Evolutionary conservation across 2,329 filamentous ascomycete species (phyloP).

Genomic region (Botrytis galanthina): DNA sequence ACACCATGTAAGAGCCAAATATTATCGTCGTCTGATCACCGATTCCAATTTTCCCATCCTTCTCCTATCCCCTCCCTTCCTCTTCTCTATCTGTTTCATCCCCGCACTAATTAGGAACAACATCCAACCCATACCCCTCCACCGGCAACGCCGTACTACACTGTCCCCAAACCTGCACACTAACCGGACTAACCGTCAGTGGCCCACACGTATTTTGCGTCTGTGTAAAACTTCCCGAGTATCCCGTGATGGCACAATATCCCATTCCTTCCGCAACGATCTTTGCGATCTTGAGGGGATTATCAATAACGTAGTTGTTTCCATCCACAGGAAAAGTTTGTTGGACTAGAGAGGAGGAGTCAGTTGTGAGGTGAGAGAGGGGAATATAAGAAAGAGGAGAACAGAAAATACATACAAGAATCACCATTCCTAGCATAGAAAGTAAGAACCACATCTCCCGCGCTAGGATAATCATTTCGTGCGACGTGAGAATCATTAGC

Average conservation of each 20-base stretch:
- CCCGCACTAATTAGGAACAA: background rate
- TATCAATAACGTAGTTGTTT: background rate
- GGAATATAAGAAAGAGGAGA: rapidly evolving
- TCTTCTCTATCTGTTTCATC: background rate
- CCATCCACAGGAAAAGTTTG: constrained; percentile 1
- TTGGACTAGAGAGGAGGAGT: background rate
- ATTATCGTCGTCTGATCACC: background rate
- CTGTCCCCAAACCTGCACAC: background rate
- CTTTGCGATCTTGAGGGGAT: background rate
- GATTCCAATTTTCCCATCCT: background rate
- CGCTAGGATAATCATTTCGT: background rate
- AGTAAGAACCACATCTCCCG: background rate
- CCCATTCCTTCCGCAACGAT: background rate
- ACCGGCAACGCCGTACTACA: background rate
- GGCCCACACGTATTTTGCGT: background rate
- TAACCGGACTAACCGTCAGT: background rate
- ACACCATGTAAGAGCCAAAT: background rate
- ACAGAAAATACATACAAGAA: background rate
- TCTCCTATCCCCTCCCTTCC: background rate
- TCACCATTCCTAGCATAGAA: background rate
- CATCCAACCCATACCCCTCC: background rate
- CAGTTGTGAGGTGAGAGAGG: background rate
- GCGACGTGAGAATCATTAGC: background rate
- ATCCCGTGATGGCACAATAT: background rate
- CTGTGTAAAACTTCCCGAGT: background rate